These are phyloP conservation scores for Paramecium bursaria DNA, from an alignment of 73 alveolate genomes.

Conservation along the genomic window DNA sequence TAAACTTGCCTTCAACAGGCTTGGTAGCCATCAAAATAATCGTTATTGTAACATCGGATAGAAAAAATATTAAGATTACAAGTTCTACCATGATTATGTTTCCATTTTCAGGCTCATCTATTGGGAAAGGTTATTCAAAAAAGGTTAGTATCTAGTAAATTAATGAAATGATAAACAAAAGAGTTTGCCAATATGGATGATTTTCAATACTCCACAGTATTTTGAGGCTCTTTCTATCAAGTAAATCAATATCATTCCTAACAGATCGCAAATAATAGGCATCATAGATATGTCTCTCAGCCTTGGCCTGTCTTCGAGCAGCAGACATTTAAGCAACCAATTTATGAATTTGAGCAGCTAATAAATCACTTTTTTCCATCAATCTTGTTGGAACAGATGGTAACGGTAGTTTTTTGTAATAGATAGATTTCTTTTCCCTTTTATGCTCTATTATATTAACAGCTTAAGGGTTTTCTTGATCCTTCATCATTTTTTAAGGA, in stretches of 20 bases:
- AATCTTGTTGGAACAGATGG: neutral
- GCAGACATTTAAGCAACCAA: slow-evolving; percentile 33
- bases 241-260: slow-evolving; percentile 34
- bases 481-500: neutral
- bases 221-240: slow-evolving; percentile 7
- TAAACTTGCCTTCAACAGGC: slow-evolving; percentile 3
- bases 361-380: slow-evolving; percentile 42
- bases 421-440: neutral
- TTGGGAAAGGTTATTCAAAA: slow-evolving; percentile 21
- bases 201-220: slow-evolving; percentile 37
- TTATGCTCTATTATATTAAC: neutral
- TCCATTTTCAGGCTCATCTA: no score
- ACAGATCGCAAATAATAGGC: slow-evolving; percentile 55
- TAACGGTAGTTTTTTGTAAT: no score
- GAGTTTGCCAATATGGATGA: slow-evolving; percentile 21
- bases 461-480: neutral
- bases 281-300: slow-evolving; percentile 62
- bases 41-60: neutral
- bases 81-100: neutral
- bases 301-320: slow-evolving; percentile 16
- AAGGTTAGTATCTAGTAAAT: slow-evolving; percentile 16
- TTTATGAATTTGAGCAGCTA: slow-evolving; percentile 24
- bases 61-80: neutral
- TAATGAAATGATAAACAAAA: slow-evolving; percentile 14
- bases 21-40: slow-evolving; percentile 23